Evolutionary conservation across 2,329 filamentous ascomycete species (phyloP).

Genomic region (Aureobasidium sp.): DNA sequence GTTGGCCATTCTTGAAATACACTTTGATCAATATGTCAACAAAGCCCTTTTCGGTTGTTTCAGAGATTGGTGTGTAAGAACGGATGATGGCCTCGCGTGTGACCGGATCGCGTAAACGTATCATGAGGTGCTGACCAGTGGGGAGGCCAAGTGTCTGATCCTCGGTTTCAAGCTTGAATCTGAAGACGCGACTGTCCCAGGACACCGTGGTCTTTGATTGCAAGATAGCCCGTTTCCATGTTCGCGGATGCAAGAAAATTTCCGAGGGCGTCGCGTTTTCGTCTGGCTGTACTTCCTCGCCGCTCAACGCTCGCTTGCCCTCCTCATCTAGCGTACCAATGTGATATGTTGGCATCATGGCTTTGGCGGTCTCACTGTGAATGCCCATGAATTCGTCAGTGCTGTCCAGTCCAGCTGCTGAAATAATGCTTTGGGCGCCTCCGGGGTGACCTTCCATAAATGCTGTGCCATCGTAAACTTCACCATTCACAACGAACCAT

Average conservation of each 20-base stretch:
- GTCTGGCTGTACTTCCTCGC: conserved; percentile 34
- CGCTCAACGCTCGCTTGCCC: conserved; percentile 45
- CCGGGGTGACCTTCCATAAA: conserved; percentile 81
- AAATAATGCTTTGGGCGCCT: conserved; percentile 74
- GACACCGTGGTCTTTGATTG: conserved; percentile 62
- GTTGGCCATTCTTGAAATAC: conserved; percentile 54
- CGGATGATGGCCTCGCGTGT: conserved; percentile 68
- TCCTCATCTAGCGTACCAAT: conserved; percentile 65
- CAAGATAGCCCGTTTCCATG: conserved; percentile 67
- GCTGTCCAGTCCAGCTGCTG: conserved; percentile 71
- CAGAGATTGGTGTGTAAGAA: conserved; percentile 77
- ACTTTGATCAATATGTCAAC: conserved; percentile 76
- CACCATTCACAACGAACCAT: conserved; percentile 82
- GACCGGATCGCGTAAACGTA: conserved; percentile 65
- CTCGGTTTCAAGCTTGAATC: conserved; percentile 65
- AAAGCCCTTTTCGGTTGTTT: conserved; percentile 50
- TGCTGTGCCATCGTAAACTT: conserved; percentile 78
- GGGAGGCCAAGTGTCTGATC: conserved; percentile 67
- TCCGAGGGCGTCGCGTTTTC: conserved; percentile 36
- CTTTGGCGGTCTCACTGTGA: conserved; percentile 84
- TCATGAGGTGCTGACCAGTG: conserved; percentile 78
- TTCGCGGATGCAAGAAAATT: conserved; percentile 61
- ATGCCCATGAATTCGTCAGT: conserved; percentile 90
- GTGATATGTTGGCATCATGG: conserved; percentile 81
- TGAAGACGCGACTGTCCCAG: conserved; percentile 72